These are phyloP conservation scores for Trichosporon inkin DNA, from an alignment of 1,284 basidiomycete genomes.

Conservation along the genomic window DNA sequence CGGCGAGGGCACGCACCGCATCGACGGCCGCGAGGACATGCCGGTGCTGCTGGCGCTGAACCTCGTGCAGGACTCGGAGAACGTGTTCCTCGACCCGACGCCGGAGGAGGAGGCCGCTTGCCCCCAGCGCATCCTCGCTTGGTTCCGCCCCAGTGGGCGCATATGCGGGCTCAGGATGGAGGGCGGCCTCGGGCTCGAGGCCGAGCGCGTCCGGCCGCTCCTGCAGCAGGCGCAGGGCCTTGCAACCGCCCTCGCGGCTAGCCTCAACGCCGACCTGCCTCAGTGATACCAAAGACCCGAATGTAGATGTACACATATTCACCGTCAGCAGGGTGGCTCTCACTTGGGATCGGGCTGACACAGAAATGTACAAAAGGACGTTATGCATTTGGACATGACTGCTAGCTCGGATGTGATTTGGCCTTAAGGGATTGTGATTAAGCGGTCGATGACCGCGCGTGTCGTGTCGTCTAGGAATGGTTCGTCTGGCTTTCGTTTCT, in stretches of 20 bases:
- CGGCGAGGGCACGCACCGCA: slow-evolving; percentile 32
- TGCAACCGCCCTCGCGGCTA: not conserved
- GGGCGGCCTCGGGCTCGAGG: slow-evolving; percentile 39
- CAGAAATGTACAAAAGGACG: no score
- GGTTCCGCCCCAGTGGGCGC: slow-evolving; percentile 35
- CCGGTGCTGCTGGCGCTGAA: slow-evolving; percentile 47
- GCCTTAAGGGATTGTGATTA: not conserved
- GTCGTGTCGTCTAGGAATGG: not conserved
- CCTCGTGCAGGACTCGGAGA: slow-evolving; percentile 34
- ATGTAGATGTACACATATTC: not conserved
- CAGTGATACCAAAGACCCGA: not conserved
- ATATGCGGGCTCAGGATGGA: slow-evolving; percentile 46
- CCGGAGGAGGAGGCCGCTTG: slow-evolving; percentile 47
- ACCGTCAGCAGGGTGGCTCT: not conserved
- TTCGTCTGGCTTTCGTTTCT: not conserved
- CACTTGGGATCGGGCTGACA: no score
- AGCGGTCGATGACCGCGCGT: not conserved
- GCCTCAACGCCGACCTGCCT: not conserved
- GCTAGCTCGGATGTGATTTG: not conserved
- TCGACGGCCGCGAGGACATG: slow-evolving; percentile 35
- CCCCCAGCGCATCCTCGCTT: slow-evolving; percentile 41
- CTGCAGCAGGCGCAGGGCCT: slow-evolving; percentile 20
- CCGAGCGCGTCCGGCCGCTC: slow-evolving; percentile 30
- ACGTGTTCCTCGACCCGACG: slow-evolving; percentile 46
- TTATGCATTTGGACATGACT: slow-evolving; percentile 4